A percentile compares a stretch with the other conserved stretches of the same genome.
phyloP scores from a whole-genome alignment of 2,329 filamentous ascomycete genomes.

The Fonsecaea pedrosoi region DNA sequence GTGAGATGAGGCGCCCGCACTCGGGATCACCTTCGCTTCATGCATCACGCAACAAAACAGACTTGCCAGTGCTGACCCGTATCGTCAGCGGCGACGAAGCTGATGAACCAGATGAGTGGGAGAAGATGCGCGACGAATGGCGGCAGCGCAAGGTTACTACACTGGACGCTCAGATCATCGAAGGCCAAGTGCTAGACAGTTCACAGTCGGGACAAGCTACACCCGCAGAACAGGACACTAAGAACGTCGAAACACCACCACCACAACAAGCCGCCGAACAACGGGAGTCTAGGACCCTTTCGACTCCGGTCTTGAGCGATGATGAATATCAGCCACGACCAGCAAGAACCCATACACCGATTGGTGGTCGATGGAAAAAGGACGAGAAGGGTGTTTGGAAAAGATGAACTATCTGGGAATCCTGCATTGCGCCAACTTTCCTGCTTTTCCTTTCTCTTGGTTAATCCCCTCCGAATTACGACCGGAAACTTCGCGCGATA shows the following conservation, averaged over 20 bases:
- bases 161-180: conserved; percentile 27
- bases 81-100: conserved; percentile 37
- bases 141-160: conserved; percentile 22
- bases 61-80: conserved; percentile 31
- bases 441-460: background rate
- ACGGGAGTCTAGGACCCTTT: conserved; percentile 16
- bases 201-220: conserved; percentile 22
- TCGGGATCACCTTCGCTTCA: conserved; percentile 35
- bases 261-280: conserved; percentile 12
- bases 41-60: conserved; percentile 16
- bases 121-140: conserved; percentile 34
- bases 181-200: conserved; percentile 22
- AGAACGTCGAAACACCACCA: conserved; percentile 7
- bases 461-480: background rate
- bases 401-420: conserved; percentile 16
- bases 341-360: conserved; percentile 25
- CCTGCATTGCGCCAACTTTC: background rate
- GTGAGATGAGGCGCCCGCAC: conserved; percentile 35
- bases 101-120: conserved; percentile 36
- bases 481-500: too few relatives aligned
- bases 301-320: conserved; percentile 1
- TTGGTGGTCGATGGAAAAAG: conserved; percentile 31
- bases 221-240: conserved; percentile 1
- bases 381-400: conserved; percentile 35
- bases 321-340: conserved; percentile 23